phyloP scores from a whole-genome alignment of 2,329 filamentous ascomycete genomes.

The Colletotrichum sp. region DNA sequence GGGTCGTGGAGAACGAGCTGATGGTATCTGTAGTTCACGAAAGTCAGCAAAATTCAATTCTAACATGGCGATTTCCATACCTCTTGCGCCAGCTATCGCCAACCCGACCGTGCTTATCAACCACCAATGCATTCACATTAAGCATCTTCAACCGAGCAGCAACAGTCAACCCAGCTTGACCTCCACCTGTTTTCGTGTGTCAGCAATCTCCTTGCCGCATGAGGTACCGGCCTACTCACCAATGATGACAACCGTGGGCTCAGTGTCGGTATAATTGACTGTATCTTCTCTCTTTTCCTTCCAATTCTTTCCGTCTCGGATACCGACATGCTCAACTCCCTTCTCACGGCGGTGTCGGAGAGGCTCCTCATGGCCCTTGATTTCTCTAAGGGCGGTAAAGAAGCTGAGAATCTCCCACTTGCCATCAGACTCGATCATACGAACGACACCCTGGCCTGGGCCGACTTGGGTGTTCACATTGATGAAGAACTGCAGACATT shows the following conservation, averaged over 20 bases:
- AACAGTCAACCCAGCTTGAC: constrained; percentile 58
- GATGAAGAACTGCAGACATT: constrained; percentile 63
- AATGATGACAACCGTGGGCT: constrained; percentile 24
- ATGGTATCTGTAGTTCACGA: constrained; percentile 46
- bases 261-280: constrained; percentile 13
- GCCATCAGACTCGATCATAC: constrained; percentile 44
- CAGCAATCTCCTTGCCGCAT: not conserved
- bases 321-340: constrained; percentile 57
- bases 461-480: constrained; percentile 59
- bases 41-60: not conserved
- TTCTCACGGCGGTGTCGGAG: constrained; percentile 46
- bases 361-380: constrained; percentile 54
- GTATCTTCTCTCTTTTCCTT: constrained; percentile 20
- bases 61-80: not conserved
- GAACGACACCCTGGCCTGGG: constrained; percentile 58
- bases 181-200: constrained; percentile 30
- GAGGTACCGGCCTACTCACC: constrained; percentile 3
- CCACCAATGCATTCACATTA: constrained; percentile 52
- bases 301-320: constrained; percentile 30
- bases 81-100: constrained; percentile 65
- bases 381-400: constrained; percentile 55
- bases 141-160: constrained; percentile 62
- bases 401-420: constrained; percentile 63
- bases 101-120: constrained; percentile 55
- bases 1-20: constrained; percentile 67